Percentiles rank a stretch among this genome's conserved stretches.
phyloP scores from a whole-genome alignment of 495 filamentous ascomycete species.

The Margaritispora aquatica region DNA sequence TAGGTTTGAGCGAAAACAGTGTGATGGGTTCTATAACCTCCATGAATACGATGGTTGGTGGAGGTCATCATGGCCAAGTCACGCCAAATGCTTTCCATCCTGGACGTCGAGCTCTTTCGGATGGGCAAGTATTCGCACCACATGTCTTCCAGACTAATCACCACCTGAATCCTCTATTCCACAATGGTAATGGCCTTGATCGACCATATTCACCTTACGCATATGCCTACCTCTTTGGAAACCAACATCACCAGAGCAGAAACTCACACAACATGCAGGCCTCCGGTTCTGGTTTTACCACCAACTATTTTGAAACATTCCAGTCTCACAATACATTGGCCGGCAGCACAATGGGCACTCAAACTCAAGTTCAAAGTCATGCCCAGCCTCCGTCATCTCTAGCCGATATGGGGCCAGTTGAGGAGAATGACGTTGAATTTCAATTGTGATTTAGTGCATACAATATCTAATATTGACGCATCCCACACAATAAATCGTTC shows the following conservation, averaged over 20 bases:
- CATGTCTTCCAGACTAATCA: constrained; percentile 28
- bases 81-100: not conserved
- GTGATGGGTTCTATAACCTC: too few species aligned
- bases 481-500: too few species aligned
- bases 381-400: too few species aligned
- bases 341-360: too few species aligned
- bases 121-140: constrained; percentile 20
- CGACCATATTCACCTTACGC: constrained; percentile 15
- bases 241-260: not conserved
- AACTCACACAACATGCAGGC: not conserved
- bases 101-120: constrained; percentile 8
- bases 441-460: too few species aligned
- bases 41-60: not conserved
- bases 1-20: too few species aligned
- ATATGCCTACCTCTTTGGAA: not conserved
- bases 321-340: not conserved
- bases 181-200: constrained; percentile 21
- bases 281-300: too few species aligned
- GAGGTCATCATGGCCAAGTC: not conserved
- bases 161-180: constrained; percentile 37
- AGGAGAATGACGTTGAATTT: too few species aligned
- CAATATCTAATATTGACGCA: too few species aligned
- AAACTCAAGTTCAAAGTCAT: too few species aligned
- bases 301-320: too few species aligned
- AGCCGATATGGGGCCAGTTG: too few species aligned